These are phyloP conservation scores for Lotus japonicus DNA, from an alignment of 306 rosid genomes.

Conservation along the genomic window DNA sequence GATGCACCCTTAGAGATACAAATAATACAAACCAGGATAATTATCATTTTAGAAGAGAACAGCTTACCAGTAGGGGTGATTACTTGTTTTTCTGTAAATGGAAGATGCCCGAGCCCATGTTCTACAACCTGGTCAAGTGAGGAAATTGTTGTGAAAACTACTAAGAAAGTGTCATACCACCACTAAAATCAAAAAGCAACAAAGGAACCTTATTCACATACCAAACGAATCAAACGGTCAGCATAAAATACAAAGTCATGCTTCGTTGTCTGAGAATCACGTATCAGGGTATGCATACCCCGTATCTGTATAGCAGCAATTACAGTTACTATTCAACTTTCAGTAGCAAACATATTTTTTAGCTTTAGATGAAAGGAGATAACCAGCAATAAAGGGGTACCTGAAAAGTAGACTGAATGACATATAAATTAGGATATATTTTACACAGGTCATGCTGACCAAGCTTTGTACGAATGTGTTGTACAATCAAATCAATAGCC, in stretches of 20 bases:
- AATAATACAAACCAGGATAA: conserved; percentile 1
- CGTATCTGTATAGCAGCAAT: conserved; percentile 59
- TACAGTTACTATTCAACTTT: conserved; percentile 4
- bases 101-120: conserved; percentile 95
- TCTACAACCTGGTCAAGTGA: conserved; percentile 82
- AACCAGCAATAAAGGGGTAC: conserved; percentile 32
- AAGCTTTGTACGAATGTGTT: conserved; percentile 93
- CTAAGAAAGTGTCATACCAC: conserved; percentile 15
- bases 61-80: conserved; percentile 88
- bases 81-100: conserved; percentile 96
- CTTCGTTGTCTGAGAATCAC: conserved; percentile 83
- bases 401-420: conserved; percentile 97
- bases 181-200: conserved; percentile 14
- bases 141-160: conserved; percentile 14
- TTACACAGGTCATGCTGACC: conserved; percentile 99
- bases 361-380: neutral
- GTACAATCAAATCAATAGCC: conserved; percentile 95
- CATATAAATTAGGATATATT: conserved; percentile 89
- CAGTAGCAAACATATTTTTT: neutral
- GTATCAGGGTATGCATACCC: conserved; percentile 97
- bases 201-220: conserved; percentile 34
- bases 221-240: conserved; percentile 96
- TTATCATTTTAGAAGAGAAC: neutral
- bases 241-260: conserved; percentile 96
- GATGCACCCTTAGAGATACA: neutral